Conservation (phyloP, 2,329 filamentous ascomycete species). For the Aspergillus sp. region DNA sequence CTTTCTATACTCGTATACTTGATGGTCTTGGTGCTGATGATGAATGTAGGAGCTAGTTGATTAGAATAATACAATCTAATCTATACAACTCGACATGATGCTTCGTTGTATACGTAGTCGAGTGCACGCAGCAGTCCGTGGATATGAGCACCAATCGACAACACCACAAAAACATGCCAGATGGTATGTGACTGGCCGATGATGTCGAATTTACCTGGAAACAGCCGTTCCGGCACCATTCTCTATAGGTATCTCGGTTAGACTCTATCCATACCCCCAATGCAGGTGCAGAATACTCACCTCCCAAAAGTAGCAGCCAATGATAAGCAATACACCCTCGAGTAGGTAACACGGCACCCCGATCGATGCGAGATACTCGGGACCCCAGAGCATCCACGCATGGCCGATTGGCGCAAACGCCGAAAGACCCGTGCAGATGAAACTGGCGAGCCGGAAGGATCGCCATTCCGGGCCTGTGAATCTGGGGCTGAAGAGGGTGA, state of each 20-base stretch:
- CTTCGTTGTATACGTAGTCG: slow-evolving; percentile 24
- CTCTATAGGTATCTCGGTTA: slow-evolving; percentile 3
- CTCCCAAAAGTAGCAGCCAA: slow-evolving; percentile 24
- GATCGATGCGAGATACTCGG: slow-evolving; percentile 15
- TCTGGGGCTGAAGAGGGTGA: slow-evolving; percentile 29
- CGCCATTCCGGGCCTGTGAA: slow-evolving; percentile 26
- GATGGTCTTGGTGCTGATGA: neutral
- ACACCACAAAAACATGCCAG: slow-evolving; percentile 33
- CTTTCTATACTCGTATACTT: too few species aligned
- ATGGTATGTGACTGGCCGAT: slow-evolving; percentile 30
- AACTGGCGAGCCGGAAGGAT: slow-evolving; percentile 19
- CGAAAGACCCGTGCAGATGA: slow-evolving; percentile 26
- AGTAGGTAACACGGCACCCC: slow-evolving; percentile 30
- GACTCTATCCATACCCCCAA: neutral
- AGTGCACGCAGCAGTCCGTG: slow-evolving; percentile 30
- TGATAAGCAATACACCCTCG: slow-evolving; percentile 25
- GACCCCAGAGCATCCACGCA: slow-evolving; percentile 20
- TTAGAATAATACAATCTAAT: neutral
- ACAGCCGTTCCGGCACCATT: slow-evolving; percentile 18
- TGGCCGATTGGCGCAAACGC: slow-evolving; percentile 31
- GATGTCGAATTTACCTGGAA: slow-evolving; percentile 29
- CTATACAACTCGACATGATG: slow-evolving; percentile 9
- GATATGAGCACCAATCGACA: slow-evolving; percentile 38
- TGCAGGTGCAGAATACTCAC: slow-evolving; percentile 2
- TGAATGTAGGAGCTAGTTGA: neutral